Base-by-base conservation (phyloP, 768 basidiomycete species). In the Pisolithus sp. region DNA sequence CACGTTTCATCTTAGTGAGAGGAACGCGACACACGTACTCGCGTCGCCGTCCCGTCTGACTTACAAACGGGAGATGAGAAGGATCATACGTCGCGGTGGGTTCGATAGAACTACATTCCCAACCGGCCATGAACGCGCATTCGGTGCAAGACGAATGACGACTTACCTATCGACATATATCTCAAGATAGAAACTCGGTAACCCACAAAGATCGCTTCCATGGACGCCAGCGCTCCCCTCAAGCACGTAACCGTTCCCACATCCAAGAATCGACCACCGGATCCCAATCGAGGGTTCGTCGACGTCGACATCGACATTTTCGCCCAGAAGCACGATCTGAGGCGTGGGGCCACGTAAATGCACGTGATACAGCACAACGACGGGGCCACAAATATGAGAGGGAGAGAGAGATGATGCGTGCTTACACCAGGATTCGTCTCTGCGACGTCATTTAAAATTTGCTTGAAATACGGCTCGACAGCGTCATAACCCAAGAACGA, bases 231-330 rank as follows among this genome's bases (percentile, higher is more conserved):
- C 62, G 13, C 79, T 78, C 5, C 72, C 74, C 18, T 71, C 63
- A 15, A 81, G 73, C 24, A 78, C 65, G 51, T 68, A 72, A 1
- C 55, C 70, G 13, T 65, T 55, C 17, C 81, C 81, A 59, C 81
- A 82, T 2, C 73, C 78, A 18, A 77, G 55, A 31, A 82, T 71
- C 30, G 77, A 76, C 80, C 80, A 82, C 7, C 78, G 76, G 39
- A 82, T 71, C 8, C 75, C 76, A 26, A 82, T 58, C 0, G 79
- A 72, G 2, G 80, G 80, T 56, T 82, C 80, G 52, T 81, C 80
- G 9, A 81, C 64, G 56, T 82, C 81, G 10, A 81, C 72, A 54
- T 81, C 80, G 5, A 81, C 76, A 48, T 73, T 76, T 55, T 81
- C 79, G 6, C 80, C 81, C 3, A 81, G 58, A 37, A 82, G 68